Base-by-base conservation (phyloP, 352 stramenopile genomes). In the Vaucheria bursata region DNA sequence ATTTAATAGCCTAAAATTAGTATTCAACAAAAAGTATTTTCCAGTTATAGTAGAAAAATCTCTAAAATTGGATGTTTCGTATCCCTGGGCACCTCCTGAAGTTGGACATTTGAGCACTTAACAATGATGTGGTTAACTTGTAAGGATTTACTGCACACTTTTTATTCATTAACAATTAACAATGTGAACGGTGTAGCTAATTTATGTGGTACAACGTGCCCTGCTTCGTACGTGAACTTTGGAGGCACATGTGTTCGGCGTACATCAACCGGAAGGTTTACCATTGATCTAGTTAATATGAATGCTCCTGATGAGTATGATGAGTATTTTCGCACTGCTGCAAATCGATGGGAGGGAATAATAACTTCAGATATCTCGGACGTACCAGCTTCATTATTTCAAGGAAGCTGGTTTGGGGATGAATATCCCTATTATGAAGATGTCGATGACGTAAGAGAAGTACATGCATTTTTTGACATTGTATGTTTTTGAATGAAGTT, bases 381-480 rank as follows among this genome's bases (percentile, higher is more conserved):
- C 65, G 36, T 50, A 8, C 12, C 65, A 38, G 65, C 65, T 36
- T 4, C 59, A 12, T 18, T 18, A 18, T 59, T 25, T 18, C 53
- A 31, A 7, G 53, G 31, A 34, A 34, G 53, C 2, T 68, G 53
- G 53, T 68, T 68, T 68, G 53, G 2, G 53, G 2, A 68, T 7
- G 53, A 7, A 31, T 7, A 8, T 7, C 31, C 7, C 2, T 68
- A 68, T 34, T 37, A 31, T 2, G 53, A 68, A 2, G 2, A 2
- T 34, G 53, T 68, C 2, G 53, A 68, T 68, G 53, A 68, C 53
- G 53, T 68, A 34, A 68, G 53, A n/a, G n/a, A n/a, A n/a, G n/a
- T n/a, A n/a, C n/a, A n/a, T n/a, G n/a, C n/a, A n/a, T n/a, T n/a
- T n/a, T n/a, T n/a, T n/a, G n/a, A n/a, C n/a, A n/a, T n/a, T n/a